Conservation (phyloP, 2,329 filamentous ascomycete species). For the Fusarium caatingaense region DNA sequence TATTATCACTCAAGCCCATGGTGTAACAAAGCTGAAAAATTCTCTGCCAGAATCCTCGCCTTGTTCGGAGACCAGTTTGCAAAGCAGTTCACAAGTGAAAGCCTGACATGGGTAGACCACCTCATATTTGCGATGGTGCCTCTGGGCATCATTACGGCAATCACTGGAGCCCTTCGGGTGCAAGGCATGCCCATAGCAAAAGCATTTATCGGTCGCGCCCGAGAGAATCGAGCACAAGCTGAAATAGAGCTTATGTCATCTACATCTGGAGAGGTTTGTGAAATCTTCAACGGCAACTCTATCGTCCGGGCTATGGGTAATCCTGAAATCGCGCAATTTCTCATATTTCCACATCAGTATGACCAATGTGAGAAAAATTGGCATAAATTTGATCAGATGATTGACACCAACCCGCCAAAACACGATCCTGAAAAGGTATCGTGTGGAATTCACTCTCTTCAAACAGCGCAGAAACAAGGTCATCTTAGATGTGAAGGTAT, state of each 20-base stretch:
- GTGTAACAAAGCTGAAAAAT: too few relatives aligned
- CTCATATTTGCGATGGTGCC: neutral
- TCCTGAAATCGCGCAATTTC: neutral
- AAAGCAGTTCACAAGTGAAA: neutral
- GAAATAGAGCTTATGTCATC: conserved; percentile 6
- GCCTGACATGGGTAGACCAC: neutral
- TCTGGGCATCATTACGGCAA: neutral
- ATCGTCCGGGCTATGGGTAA: neutral
- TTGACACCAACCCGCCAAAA: too few relatives aligned
- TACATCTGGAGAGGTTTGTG: neutral
- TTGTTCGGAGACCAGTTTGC: conserved; percentile 3
- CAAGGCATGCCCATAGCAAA: neutral
- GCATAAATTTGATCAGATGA: too few relatives aligned
- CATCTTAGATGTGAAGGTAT: too few relatives aligned
- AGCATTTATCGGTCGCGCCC: neutral
- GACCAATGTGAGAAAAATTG: rapidly evolving
- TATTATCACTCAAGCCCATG: too few relatives aligned
- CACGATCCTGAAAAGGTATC: too few relatives aligned
- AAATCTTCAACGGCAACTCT: neutral
- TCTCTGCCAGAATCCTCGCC: too few relatives aligned
- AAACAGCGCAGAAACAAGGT: too few relatives aligned
- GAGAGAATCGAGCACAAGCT: neutral
- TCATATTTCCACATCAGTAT: neutral
- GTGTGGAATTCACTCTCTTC: too few relatives aligned
- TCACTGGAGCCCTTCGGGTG: neutral